Conservation (phyloP, 2,329 filamentous ascomycete genomes). For the Davidsoniella australis region DNA sequence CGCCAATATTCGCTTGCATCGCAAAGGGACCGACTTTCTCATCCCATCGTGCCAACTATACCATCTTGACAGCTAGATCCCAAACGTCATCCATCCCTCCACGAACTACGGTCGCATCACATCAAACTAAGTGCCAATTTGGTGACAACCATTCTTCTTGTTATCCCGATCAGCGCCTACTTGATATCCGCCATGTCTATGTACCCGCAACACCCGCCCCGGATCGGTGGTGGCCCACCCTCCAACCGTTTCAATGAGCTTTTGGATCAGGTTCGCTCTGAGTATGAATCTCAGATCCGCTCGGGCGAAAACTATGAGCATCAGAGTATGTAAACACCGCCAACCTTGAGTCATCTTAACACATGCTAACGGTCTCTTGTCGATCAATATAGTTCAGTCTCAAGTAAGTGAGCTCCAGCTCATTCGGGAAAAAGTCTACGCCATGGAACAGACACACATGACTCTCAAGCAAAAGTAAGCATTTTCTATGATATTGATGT, state of each 20-base stretch:
- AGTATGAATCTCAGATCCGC: slow-evolving; percentile 75
- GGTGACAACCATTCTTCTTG: too few species aligned
- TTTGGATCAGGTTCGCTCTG: slow-evolving; percentile 73
- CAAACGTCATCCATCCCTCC: too few species aligned
- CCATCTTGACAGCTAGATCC: too few species aligned
- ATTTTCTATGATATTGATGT: neutral
- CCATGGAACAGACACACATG: slow-evolving; percentile 79
- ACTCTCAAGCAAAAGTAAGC: slow-evolving; percentile 73
- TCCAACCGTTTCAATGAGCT: slow-evolving; percentile 63
- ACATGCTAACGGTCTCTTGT: neutral
- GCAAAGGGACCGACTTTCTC: too few species aligned
- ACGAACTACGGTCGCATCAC: too few species aligned
- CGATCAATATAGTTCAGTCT: slow-evolving; percentile 47
- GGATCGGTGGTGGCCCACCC: slow-evolving; percentile 13
- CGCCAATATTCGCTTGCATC: too few species aligned
- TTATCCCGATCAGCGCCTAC: neutral
- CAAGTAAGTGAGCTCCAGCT: slow-evolving; percentile 94
- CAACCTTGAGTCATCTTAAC: neutral
- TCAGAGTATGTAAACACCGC: slow-evolving; percentile 52
- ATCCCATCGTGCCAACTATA: too few species aligned
- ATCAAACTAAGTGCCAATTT: too few species aligned
- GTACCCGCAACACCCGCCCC: slow-evolving; percentile 14
- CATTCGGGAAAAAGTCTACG: slow-evolving; percentile 81
- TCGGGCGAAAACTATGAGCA: slow-evolving; percentile 79
- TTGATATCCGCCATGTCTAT: slow-evolving; percentile 12